Evolutionary conservation across 1,284 basidiomycete genomes (phyloP).

Genomic region (Flammula alnicola): DNA sequence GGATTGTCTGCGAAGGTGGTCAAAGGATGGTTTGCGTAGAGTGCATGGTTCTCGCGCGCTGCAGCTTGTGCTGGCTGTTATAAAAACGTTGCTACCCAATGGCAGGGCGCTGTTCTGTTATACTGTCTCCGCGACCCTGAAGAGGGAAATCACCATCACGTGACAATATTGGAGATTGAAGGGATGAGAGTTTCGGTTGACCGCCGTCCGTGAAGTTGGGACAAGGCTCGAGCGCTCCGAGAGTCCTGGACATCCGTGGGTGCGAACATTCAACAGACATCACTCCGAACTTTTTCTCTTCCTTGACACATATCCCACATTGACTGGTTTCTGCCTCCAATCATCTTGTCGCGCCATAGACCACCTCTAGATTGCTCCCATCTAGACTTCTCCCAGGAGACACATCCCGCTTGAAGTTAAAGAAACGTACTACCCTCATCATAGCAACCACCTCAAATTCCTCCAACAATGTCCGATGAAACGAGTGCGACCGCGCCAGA

Average conservation of each 20-base stretch:
- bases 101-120: no score
- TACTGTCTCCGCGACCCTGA: no score
- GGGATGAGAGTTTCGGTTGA: conserved; percentile 22
- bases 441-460: background rate
- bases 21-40: no score
- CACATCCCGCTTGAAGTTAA: no score
- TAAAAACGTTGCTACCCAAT: no score
- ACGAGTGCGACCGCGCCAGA: background rate
- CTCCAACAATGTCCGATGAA: background rate
- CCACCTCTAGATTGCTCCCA: no score
- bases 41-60: no score
- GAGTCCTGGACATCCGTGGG: conserved; percentile 18
- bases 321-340: background rate
- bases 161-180: conserved; percentile 12
- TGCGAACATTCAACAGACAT: conserved; percentile 12
- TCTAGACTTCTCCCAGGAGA: no score
- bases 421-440: background rate
- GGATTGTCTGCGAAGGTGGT: no score
- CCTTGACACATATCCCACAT: conserved; percentile 1
- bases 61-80: no score
- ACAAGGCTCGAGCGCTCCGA: conserved; percentile 24
- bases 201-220: conserved; percentile 17
- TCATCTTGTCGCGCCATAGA: no score
- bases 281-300: background rate
- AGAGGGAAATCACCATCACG: conserved; percentile 14